phyloP scores from a whole-genome alignment of 495 filamentous ascomycete genomes.

The Glutinoglossum americanum region DNA sequence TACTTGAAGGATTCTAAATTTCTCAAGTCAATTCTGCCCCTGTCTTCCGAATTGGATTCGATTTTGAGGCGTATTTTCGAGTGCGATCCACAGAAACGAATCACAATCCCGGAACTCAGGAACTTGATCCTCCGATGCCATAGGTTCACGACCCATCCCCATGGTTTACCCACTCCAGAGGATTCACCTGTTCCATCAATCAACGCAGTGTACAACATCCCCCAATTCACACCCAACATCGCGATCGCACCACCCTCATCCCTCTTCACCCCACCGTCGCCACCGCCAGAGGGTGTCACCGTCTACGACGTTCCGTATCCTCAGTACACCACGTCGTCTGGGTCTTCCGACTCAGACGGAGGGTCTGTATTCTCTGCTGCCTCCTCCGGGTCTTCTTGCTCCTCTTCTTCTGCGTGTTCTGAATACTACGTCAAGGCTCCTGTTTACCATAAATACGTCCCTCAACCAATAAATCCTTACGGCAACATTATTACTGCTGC shows the following conservation, averaged over 20 bases:
- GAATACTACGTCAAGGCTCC: neutral
- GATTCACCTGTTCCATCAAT: neutral
- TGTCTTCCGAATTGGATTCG: constrained; percentile 74
- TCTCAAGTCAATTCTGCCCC: constrained; percentile 75
- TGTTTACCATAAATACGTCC: neutral
- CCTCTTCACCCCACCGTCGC: neutral
- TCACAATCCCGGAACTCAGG: constrained; percentile 65
- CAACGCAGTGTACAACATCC: neutral
- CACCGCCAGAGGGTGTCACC: neutral
- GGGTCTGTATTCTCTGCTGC: constrained; percentile 1
- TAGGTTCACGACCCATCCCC: constrained; percentile 34
- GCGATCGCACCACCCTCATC: neutral
- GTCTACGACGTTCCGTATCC: neutral
- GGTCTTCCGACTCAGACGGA: constrained; percentile 1
- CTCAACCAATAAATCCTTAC: neutral
- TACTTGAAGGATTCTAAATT: constrained; percentile 73
- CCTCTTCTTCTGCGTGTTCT: constrained; percentile 3
- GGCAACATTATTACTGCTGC: neutral
- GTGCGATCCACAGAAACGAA: constrained; percentile 63
- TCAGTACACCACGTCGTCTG: neutral
- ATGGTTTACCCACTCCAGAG: neutral
- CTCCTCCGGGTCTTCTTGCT: constrained; percentile 3
- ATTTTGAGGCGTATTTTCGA: constrained; percentile 85
- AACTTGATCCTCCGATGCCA: constrained; percentile 55
- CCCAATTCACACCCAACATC: neutral